Percentiles rank a stretch among this genome's conserved stretches.
These are phyloP conservation scores for Solanum lignicaule DNA, from an alignment of 257 asterid species.

Conservation along the genomic window DNA sequence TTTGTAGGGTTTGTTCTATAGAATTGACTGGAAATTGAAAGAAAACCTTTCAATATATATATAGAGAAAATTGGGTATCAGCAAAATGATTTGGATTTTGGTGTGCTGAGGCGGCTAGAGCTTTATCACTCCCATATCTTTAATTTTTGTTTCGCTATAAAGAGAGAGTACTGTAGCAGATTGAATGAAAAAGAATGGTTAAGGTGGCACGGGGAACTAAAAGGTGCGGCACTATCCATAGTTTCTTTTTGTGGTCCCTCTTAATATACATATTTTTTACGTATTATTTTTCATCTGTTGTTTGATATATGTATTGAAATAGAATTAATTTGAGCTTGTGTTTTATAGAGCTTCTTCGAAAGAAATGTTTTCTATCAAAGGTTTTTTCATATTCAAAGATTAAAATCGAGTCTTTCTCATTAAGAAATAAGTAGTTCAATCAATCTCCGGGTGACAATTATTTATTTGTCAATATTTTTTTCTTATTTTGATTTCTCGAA, in stretches of 20 bases:
- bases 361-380: fast-evolving
- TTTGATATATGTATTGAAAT: neutral
- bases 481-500: neutral
- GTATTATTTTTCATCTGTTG: fast-evolving
- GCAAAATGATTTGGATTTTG: neutral
- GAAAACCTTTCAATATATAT: neutral
- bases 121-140: neutral
- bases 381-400: no score
- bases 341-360: no score
- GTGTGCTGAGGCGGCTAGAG: neutral
- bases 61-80: neutral
- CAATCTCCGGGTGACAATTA: neutral
- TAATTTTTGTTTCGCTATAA: neutral
- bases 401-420: no score
- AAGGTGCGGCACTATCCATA: constrained; percentile 3
- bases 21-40: neutral
- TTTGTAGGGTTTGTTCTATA: neutral
- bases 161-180: neutral
- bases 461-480: neutral
- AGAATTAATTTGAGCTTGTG: no score
- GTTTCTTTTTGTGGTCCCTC: neutral
- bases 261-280: no score
- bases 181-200: constrained; percentile 7
- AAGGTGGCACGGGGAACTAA: neutral
- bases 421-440: neutral